These are phyloP conservation scores for Globisporangium ultimum DNA, from an alignment of 352 stramenopile genomes.

Conservation along the genomic window DNA sequence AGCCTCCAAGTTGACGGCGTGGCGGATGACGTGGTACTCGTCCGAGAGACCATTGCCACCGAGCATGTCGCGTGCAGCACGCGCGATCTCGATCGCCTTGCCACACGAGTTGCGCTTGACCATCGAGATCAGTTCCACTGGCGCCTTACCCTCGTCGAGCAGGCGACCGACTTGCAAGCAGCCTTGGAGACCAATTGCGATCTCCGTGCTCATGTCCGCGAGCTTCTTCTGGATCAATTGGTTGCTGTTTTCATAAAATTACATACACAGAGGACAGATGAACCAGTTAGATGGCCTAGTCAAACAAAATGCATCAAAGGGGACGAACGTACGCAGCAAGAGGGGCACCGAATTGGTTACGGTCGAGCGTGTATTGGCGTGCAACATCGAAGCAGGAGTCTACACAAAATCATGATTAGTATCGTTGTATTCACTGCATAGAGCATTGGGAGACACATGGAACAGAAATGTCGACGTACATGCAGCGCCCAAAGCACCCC, in stretches of 20 bases:
- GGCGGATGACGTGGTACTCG: conserved; percentile 98
- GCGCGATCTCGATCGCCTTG: conserved; percentile 94
- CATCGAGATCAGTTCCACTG: conserved; percentile 92
- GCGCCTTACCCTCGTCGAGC: conserved; percentile 77
- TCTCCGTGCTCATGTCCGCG: conserved; percentile 96
- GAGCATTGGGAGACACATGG: not conserved
- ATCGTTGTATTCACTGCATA: not conserved
- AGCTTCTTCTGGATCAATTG: conserved; percentile 99
- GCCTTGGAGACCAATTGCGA: conserved; percentile 91
- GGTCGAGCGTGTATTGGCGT: conserved; percentile 94
- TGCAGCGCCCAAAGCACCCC: conserved; percentile 94
- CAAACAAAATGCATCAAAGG: not conserved
- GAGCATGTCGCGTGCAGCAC: conserved; percentile 94
- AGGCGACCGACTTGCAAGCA: conserved; percentile 91
- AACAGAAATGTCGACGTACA: conserved; percentile 31
- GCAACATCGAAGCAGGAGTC: conserved; percentile 93
- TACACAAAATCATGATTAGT: conserved; percentile 8
- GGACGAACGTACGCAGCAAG: conserved; percentile 84
- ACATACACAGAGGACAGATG: conserved; percentile 2
- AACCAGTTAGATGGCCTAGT: not conserved
- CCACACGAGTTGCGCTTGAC: conserved; percentile 96
- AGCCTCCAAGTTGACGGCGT: conserved; percentile 97
- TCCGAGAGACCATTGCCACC: conserved; percentile 98
- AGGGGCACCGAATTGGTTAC: conserved; percentile 94
- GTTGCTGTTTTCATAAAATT: conserved; percentile 65